Conservation (phyloP, 768 basidiomycete species). For the Macrolepiota albuminosa region DNA sequence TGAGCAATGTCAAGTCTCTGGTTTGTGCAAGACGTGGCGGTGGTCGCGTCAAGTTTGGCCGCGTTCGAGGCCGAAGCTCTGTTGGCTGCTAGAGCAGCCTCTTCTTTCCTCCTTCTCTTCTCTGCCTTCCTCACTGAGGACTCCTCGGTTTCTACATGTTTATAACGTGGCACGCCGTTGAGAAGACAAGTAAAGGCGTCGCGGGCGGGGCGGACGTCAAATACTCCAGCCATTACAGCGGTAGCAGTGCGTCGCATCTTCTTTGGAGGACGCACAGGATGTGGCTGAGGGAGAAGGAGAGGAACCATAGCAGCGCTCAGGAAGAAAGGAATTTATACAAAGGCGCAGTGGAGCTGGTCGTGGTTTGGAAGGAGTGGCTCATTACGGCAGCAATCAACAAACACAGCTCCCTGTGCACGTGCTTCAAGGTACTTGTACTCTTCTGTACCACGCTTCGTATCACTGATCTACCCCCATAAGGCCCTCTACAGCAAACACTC, state of each 20-base stretch:
- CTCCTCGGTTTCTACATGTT: slow-evolving; percentile 57
- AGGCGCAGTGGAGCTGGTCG: slow-evolving; percentile 44
- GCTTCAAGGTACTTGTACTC: slow-evolving; percentile 34
- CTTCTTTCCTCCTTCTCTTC: slow-evolving; percentile 51
- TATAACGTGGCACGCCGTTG: slow-evolving; percentile 69
- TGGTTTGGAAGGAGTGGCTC: slow-evolving; percentile 42
- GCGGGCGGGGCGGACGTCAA: slow-evolving; percentile 61
- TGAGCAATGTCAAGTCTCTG: slow-evolving; percentile 23
- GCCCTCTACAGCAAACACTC: neutral
- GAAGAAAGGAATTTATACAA: slow-evolving; percentile 28
- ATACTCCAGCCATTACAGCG: slow-evolving; percentile 67
- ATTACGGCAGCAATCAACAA: slow-evolving; percentile 53
- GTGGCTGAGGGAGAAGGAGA: slow-evolving; percentile 24
- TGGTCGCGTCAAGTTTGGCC: slow-evolving; percentile 24
- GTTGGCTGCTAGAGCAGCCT: slow-evolving; percentile 16
- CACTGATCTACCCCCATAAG: slow-evolving; percentile 11
- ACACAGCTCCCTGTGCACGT: slow-evolving; percentile 42
- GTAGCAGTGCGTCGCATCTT: slow-evolving; percentile 63
- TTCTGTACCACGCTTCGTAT: slow-evolving; percentile 33
- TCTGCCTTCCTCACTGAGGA: slow-evolving; percentile 43
- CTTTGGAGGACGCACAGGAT: slow-evolving; percentile 30
- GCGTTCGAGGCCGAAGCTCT: slow-evolving; percentile 17
- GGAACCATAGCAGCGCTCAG: slow-evolving; percentile 25
- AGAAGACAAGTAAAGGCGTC: slow-evolving; percentile 78
- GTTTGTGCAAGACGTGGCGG: slow-evolving; percentile 22